Conservation (phyloP, 2,329 filamentous ascomycete genomes). For the Sclerotinia nivalis region DNA sequence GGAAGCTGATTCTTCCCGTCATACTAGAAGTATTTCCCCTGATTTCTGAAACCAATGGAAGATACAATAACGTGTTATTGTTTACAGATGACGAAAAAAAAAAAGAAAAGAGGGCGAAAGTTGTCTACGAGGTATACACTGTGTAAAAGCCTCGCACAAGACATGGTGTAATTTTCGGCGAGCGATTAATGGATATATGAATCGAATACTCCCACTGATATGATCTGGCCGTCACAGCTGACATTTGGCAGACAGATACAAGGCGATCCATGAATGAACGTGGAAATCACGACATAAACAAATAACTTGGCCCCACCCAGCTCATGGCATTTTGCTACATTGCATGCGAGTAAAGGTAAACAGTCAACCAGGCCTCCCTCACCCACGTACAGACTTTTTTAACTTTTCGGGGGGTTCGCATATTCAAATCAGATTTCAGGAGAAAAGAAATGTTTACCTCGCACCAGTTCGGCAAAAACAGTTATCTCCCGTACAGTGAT, state of each 20-base stretch:
- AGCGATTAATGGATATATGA: neutral
- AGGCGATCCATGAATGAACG: neutral
- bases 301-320: neutral
- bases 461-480: neutral
- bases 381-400: neutral
- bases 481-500: neutral
- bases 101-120: neutral
- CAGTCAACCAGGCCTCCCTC: neutral
- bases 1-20: slow-evolving; percentile 4
- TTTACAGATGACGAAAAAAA: neutral
- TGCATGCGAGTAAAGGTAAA: neutral
- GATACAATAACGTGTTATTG: neutral
- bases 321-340: neutral
- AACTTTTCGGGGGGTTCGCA: neutral
- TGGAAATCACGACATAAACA: slow-evolving; percentile 13
- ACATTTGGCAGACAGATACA: neutral
- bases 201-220: neutral
- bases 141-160: neutral
- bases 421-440: neutral
- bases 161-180: neutral
- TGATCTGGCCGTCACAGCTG: neutral
- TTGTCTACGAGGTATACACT: neutral
- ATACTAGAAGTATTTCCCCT: neutral
- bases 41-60: neutral
- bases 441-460: neutral